phyloP scores from a whole-genome alignment of 805 yeast genomes.

The Starmerella riodocensis region DNA sequence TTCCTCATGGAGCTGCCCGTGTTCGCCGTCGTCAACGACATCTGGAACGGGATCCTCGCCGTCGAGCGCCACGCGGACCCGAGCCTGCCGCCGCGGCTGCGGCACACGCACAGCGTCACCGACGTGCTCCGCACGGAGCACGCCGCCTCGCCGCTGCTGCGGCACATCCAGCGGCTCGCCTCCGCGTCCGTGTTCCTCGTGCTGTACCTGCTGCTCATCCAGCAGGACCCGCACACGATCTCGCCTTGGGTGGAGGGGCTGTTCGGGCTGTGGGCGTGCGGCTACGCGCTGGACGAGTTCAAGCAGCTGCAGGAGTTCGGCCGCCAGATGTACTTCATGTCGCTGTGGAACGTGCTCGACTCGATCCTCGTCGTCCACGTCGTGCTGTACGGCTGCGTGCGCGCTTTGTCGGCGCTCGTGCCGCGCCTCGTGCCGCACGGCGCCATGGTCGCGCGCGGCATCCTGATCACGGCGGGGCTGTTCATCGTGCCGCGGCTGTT shows the following conservation, averaged over 20 bases:
- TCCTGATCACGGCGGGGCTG: conserved; percentile 3
- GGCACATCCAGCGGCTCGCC: not conserved
- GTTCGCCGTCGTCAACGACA: not conserved
- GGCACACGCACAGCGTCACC: not conserved
- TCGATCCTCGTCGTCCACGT: not conserved
- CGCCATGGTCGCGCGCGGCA: conserved; percentile 4
- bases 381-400: not conserved
- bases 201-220: conserved; percentile 4
- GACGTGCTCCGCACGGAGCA: not conserved
- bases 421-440: not conserved
- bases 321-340: not conserved
- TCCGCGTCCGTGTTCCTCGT: conserved; percentile 1
- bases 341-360: conserved; percentile 6
- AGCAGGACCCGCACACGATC: not conserved
- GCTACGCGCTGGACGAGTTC: conserved; percentile 6
- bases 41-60: conserved; percentile 1
- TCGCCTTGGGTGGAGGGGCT: not conserved
- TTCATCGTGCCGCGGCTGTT: conserved; percentile 7
- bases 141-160: not conserved
- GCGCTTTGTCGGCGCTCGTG: not conserved
- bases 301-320: conserved; percentile 4
- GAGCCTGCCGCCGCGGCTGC: not conserved
- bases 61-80: not conserved
- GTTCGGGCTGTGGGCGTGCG: conserved; percentile 4
- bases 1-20: conserved; percentile 3